Conservation (phyloP, 2,329 filamentous ascomycete species). For the Alternaria ventricosa region DNA sequence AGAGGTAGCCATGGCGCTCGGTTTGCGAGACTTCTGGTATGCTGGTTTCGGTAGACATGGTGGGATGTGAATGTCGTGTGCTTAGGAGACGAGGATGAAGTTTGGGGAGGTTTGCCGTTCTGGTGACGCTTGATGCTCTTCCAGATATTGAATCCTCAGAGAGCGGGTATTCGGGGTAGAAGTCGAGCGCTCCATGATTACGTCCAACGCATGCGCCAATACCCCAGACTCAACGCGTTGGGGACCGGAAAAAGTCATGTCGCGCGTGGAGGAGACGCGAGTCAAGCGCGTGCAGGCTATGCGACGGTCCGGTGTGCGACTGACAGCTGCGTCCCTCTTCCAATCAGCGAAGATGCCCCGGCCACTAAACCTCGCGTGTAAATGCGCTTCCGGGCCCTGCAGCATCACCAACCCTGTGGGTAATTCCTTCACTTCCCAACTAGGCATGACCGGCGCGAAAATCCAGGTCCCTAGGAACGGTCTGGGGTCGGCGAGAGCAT, state of each 20-base stretch:
- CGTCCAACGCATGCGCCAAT: background rate
- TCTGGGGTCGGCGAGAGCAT: background rate
- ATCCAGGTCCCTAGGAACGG: background rate
- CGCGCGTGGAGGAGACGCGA: constrained; percentile 1
- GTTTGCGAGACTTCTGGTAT: constrained; percentile 23
- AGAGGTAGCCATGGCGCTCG: constrained; percentile 61
- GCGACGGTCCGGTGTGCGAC: constrained; percentile 6
- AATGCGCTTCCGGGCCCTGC: constrained; percentile 16
- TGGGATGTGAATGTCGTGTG: background rate
- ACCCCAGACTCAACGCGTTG: constrained; percentile 2
- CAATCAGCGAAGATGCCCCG: constrained; percentile 10
- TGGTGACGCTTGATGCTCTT: background rate
- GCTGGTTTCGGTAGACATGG: constrained; percentile 22
- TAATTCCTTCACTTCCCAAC: constrained; percentile 13
- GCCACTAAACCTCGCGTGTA: constrained; percentile 15
- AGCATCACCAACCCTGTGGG: background rate
- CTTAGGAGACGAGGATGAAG: background rate
- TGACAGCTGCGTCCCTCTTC: background rate
- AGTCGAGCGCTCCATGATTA: background rate
- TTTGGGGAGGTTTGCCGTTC: background rate
- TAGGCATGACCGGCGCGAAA: constrained; percentile 3
- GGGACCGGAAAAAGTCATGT: constrained; percentile 18
- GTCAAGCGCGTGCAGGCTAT: constrained; percentile 5
- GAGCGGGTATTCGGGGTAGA: background rate
- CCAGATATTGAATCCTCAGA: background rate